phyloP scores from a whole-genome alignment of 768 basidiomycete genomes.

The Mycena floridula region DNA sequence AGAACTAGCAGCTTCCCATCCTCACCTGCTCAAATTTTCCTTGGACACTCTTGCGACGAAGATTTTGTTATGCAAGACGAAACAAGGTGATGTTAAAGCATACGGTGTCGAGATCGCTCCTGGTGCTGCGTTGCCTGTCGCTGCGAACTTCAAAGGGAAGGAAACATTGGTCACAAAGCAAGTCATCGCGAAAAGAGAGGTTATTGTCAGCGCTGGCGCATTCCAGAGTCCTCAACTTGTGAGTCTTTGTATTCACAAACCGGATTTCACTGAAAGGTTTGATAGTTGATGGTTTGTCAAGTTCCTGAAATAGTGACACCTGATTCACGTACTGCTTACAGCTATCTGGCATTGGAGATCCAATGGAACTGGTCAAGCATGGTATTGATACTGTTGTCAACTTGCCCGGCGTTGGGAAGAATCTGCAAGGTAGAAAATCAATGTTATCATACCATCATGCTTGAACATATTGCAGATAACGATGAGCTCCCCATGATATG shows the following conservation, averaged over 20 bases:
- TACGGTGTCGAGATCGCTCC: no score
- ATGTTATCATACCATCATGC: no score
- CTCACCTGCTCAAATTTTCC: slow-evolving; percentile 7
- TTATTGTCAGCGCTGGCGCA: slow-evolving; percentile 14
- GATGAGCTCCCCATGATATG: slow-evolving; percentile 25
- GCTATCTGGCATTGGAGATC: slow-evolving; percentile 30
- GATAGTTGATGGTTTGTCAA: no score
- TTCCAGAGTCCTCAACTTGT: slow-evolving; percentile 17
- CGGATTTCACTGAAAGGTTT: no score
- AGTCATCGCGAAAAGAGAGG: slow-evolving; percentile 13
- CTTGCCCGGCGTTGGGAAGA: slow-evolving; percentile 29
- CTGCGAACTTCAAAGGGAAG: slow-evolving; percentile 13
- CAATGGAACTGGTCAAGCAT: slow-evolving; percentile 13
- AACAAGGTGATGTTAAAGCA: slow-evolving; percentile 11
- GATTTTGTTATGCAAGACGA: slow-evolving; percentile 12
- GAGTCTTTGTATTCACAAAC: slow-evolving; percentile 2
- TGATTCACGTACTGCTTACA: slow-evolving; percentile 3
- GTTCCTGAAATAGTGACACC: no score
- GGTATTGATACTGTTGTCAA: slow-evolving; percentile 22
- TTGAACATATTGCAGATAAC: slow-evolving; percentile 24
- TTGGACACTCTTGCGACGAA: slow-evolving; percentile 21
- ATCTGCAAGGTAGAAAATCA: slow-evolving; percentile 32
- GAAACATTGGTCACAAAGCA: slow-evolving; percentile 3
- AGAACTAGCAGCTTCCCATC: slow-evolving; percentile 3
- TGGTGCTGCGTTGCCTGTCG: slow-evolving; percentile 13